Evolutionary conservation across 805 yeast species (phyloP).

Genomic region (Cyberlindnera nakhonratchasimensis): DNA sequence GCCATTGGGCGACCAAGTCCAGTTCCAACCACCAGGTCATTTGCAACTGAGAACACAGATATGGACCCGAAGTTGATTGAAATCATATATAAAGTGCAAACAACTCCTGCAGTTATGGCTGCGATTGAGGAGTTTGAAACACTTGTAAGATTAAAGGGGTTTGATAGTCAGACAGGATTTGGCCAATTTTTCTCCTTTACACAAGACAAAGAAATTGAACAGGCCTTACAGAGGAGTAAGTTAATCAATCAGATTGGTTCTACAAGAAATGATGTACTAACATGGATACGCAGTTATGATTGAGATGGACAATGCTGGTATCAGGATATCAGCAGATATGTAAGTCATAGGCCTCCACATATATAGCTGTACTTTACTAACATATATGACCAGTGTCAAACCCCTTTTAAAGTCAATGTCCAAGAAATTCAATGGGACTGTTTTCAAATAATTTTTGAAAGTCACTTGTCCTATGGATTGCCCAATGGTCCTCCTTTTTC

Average conservation of each 20-base stretch:
- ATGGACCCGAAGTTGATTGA: conserved; percentile 14
- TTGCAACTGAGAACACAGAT: conserved; percentile 14
- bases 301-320: conserved; percentile 20
- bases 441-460: conserved; percentile 3
- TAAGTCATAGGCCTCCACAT: conserved; percentile 3
- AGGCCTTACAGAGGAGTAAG: conserved; percentile 13
- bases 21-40: neutral
- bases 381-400: conserved; percentile 5
- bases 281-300: conserved; percentile 9
- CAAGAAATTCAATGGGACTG: conserved; percentile 11
- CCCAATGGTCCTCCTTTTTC: too few relatives aligned
- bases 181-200: conserved; percentile 9
- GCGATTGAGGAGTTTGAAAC: conserved; percentile 9
- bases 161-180: conserved; percentile 10
- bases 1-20: too few relatives aligned
- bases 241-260: neutral
- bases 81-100: conserved; percentile 15
- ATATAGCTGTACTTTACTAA: neutral
- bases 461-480: neutral
- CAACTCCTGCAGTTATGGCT: conserved; percentile 17
- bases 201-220: conserved; percentile 13
- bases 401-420: conserved; percentile 13
- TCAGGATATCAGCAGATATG: conserved; percentile 11
- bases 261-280: neutral
- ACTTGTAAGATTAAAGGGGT: conserved; percentile 11